These are phyloP conservation scores for Aspergillus leporis DNA, from an alignment of 495 filamentous ascomycete species.

Conservation along the genomic window DNA sequence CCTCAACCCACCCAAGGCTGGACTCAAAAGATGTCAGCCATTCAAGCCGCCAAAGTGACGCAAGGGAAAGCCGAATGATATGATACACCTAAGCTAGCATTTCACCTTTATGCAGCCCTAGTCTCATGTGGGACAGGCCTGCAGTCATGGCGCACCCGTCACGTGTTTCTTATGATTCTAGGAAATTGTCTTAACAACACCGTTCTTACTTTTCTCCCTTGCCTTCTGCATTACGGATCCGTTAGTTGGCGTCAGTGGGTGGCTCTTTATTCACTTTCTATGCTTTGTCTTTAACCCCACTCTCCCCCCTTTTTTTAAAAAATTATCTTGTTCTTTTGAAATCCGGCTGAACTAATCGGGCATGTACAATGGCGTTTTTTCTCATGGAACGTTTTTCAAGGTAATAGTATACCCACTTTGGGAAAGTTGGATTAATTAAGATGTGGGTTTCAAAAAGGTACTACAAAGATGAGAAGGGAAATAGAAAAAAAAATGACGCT, in stretches of 20 bases:
- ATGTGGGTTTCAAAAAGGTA: slow-evolving; percentile 1
- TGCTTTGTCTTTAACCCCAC: neutral
- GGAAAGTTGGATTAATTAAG: slow-evolving; percentile 1
- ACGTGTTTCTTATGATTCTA: slow-evolving; percentile 11
- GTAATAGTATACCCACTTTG: slow-evolving; percentile 10
- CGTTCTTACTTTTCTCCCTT: slow-evolving; percentile 5
- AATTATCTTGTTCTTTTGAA: slow-evolving; percentile 8
- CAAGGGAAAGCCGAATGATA: slow-evolving; percentile 46
- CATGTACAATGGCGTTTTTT: slow-evolving; percentile 8
- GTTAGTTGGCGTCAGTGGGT: neutral
- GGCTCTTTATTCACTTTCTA: neutral
- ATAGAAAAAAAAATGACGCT: neutral
- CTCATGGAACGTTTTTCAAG: neutral
- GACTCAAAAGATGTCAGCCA: slow-evolving; percentile 93
- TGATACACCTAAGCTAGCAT: neutral
- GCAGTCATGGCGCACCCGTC: neutral
- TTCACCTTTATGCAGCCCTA: neutral
- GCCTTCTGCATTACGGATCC: slow-evolving; percentile 5
- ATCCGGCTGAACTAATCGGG: neutral
- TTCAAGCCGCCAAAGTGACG: slow-evolving; percentile 84
- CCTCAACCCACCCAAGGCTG: slow-evolving; percentile 81
- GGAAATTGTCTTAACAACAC: neutral
- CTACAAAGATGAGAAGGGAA: neutral
- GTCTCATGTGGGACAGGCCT: neutral
- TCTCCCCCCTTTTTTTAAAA: slow-evolving; percentile 2